Evolutionary conservation across 1,284 basidiomycete genomes (phyloP).

Genomic region (Neonothopanus nambi): DNA sequence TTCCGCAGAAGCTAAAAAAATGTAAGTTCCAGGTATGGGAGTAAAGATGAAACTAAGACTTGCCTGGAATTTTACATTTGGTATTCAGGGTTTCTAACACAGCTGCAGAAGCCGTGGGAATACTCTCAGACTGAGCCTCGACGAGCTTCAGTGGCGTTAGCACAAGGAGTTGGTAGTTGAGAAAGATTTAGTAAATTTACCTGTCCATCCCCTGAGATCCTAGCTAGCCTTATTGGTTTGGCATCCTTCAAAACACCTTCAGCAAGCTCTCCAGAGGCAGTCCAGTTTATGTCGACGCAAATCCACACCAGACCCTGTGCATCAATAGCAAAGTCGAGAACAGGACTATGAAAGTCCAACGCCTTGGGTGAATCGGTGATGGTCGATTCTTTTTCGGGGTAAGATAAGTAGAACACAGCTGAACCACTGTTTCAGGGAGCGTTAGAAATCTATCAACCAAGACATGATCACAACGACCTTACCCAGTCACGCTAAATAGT

Average conservation of each 20-base stretch:
- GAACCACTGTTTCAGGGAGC: slow-evolving; percentile 51
- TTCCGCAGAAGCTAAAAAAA: slow-evolving; percentile 42
- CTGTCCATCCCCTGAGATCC: slow-evolving; percentile 26
- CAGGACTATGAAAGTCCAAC: slow-evolving; percentile 55
- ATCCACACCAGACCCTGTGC: slow-evolving; percentile 46
- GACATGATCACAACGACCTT: neutral
- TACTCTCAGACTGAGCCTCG: slow-evolving; percentile 26
- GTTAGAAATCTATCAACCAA: neutral
- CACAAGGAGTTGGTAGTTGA: neutral
- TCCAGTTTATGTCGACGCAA: slow-evolving; percentile 49
- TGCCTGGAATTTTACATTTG: slow-evolving; percentile 39
- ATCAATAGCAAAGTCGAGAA: slow-evolving; percentile 57
- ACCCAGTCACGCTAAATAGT: slow-evolving; percentile 73
- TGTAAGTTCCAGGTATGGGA: slow-evolving; percentile 5
- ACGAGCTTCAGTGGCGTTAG: slow-evolving; percentile 28
- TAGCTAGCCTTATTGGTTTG: slow-evolving; percentile 23
- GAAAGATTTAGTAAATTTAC: slow-evolving; percentile 21
- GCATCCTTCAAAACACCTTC: no score
- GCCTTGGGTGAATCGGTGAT: slow-evolving; percentile 34
- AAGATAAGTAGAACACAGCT: slow-evolving; percentile 56
- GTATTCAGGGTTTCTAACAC: slow-evolving; percentile 42
- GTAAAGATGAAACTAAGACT: slow-evolving; percentile 8
- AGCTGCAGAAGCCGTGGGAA: slow-evolving; percentile 14
- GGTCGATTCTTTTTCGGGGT: slow-evolving; percentile 31
- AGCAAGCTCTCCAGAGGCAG: slow-evolving; percentile 16